A percentile compares a stretch with the other conserved stretches of the same genome.
Evolutionary conservation across 2,329 filamentous ascomycete genomes (phyloP).

Genomic region (Colletotrichum viniferum): DNA sequence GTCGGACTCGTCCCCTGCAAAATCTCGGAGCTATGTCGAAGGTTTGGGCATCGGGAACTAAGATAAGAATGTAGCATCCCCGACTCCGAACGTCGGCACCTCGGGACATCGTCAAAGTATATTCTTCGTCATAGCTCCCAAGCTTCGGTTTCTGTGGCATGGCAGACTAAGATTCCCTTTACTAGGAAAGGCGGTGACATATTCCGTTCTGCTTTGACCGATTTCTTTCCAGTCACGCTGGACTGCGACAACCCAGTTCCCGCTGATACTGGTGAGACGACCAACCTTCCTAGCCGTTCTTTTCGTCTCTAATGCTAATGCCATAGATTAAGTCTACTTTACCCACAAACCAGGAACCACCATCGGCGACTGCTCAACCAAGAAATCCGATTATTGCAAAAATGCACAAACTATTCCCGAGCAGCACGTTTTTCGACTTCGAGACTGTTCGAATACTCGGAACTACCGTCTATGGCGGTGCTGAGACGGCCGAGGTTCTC

Average conservation of each 20-base stretch:
- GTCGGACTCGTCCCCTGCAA: not conserved
- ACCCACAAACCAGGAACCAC: rapidly evolving
- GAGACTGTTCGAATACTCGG: slow-evolving; percentile 45
- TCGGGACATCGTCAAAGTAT: not conserved
- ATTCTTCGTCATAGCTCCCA: not conserved
- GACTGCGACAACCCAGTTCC: rapidly evolving
- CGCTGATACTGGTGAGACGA: not conserved
- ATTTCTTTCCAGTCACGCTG: not conserved
- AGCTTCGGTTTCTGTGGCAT: rapidly evolving
- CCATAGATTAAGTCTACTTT: rapidly evolving
- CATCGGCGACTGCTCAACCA: not conserved
- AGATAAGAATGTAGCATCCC: not conserved
- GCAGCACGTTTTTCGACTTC: slow-evolving; percentile 43
- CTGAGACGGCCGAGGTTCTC: slow-evolving; percentile 45
- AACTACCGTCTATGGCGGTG: slow-evolving; percentile 36
- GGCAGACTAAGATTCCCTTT: rapidly evolving
- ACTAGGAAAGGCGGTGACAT: rapidly evolving
- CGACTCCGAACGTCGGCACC: not conserved
- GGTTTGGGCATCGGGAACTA: not conserved
- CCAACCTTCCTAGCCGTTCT: not conserved
- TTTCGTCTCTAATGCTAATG: not conserved
- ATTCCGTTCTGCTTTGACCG: not conserved
- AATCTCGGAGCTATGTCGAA: not conserved
- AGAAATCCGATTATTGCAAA: not conserved
- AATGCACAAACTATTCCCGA: not conserved